Evolutionary conservation across 2,329 filamentous ascomycete species (phyloP).

Genomic region (Purpureocillium takamizusanense): DNA sequence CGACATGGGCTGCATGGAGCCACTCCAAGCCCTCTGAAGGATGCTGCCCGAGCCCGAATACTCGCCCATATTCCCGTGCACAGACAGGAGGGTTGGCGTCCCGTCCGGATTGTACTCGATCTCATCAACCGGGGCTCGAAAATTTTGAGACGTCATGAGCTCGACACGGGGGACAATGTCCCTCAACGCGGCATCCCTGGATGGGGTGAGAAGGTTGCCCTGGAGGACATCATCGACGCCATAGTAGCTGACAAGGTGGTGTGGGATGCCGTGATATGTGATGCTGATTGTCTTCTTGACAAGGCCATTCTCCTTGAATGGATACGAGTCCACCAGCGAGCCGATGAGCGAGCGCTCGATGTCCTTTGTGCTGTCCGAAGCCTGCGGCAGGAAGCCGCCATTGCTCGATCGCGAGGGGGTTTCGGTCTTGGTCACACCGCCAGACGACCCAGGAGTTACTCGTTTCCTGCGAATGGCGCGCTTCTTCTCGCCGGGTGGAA

Average conservation of each 20-base stretch:
- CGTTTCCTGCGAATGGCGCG: slow-evolving; percentile 59
- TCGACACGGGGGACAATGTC: slow-evolving; percentile 46
- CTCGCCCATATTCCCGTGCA: slow-evolving; percentile 1
- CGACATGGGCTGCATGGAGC: slow-evolving; percentile 9
- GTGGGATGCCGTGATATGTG: slow-evolving; percentile 61
- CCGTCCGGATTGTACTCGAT: slow-evolving; percentile 26
- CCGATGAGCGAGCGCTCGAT: slow-evolving; percentile 51
- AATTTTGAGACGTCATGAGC: slow-evolving; percentile 54
- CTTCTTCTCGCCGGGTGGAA: slow-evolving; percentile 78
- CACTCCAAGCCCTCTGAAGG: slow-evolving; percentile 16
- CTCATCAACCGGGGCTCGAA: slow-evolving; percentile 57
- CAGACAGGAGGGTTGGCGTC: slow-evolving; percentile 3
- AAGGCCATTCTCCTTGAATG: slow-evolving; percentile 72
- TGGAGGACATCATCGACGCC: slow-evolving; percentile 67
- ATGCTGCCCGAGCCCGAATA: slow-evolving; percentile 5
- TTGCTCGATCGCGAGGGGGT: slow-evolving; percentile 13
- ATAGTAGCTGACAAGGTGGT: slow-evolving; percentile 88
- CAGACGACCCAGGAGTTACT: slow-evolving; percentile 28
- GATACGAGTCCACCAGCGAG: slow-evolving; percentile 81
- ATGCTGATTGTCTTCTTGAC: slow-evolving; percentile 93
- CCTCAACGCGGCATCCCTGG: slow-evolving; percentile 28
- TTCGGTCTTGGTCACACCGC: slow-evolving; percentile 27
- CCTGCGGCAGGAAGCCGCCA: slow-evolving; percentile 4
- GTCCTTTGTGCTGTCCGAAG: slow-evolving; percentile 14
- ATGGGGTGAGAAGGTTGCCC: slow-evolving; percentile 48